phyloP scores from a whole-genome alignment of 306 rosid species.

The Sindora glabra region DNA sequence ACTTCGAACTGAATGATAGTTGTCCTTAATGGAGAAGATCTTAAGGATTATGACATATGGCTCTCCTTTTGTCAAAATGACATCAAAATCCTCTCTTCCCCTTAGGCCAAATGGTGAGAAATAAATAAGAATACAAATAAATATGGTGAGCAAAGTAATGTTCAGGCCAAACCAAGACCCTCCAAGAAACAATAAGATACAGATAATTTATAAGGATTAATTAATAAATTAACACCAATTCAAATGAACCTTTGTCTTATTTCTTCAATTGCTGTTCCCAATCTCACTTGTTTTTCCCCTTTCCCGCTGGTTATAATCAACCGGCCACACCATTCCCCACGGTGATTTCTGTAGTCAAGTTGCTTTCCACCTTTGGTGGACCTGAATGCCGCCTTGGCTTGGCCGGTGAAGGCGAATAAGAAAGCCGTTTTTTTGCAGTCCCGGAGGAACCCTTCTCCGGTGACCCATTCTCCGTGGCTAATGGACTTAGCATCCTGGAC shows the following conservation, averaged over 20 bases:
- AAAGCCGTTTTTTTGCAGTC: conserved; percentile 66
- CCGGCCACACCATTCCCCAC: conserved; percentile 38
- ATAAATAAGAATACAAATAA: conserved; percentile 23
- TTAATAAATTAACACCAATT: conserved; percentile 40
- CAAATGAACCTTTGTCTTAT: conserved; percentile 27
- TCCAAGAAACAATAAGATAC: conserved; percentile 19
- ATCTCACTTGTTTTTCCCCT: conserved; percentile 27
- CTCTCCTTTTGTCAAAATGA: too few species aligned
- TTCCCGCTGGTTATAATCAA: too few species aligned
- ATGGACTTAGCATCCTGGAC: conserved; percentile 69
- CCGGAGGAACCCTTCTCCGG: conserved; percentile 50
- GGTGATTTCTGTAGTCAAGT: conserved; percentile 35
- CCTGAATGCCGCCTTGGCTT: conserved; percentile 71
- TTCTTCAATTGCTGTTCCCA: conserved; percentile 11
- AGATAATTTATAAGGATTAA: conserved; percentile 26
- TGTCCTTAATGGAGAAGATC: not conserved
- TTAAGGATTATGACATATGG: not conserved
- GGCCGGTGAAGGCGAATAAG: conserved; percentile 72
- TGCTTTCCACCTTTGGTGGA: conserved; percentile 66
- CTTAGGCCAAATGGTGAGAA: conserved; percentile 12
- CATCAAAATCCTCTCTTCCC: conserved; percentile 2
- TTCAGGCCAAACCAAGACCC: conserved; percentile 39
- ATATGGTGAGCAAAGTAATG: conserved; percentile 20
- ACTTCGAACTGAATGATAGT: conserved; percentile 5
- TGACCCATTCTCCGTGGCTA: conserved; percentile 47